Conservation (phyloP, 768 basidiomycete genomes). For the Lactifluus pinguis region DNA sequence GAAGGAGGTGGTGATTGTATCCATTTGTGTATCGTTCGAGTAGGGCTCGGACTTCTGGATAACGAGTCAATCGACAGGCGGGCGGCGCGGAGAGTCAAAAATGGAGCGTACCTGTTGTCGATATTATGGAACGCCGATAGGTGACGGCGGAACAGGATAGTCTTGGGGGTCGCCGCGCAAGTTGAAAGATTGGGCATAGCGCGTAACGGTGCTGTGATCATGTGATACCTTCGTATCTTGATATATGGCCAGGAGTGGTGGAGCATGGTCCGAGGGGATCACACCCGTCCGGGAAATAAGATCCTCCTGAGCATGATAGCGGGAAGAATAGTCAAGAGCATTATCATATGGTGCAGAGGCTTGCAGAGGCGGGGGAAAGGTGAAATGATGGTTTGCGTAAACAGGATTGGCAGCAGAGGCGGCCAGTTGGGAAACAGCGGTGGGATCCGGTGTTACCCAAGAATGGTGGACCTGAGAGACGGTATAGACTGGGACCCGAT, state of each 20-base stretch:
- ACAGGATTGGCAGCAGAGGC: not conserved
- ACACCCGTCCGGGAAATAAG: conserved; percentile 32
- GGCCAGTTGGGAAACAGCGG: conserved; percentile 1
- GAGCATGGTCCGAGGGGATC: conserved; percentile 17
- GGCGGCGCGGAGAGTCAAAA: not conserved
- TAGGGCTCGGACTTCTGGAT: conserved; percentile 4
- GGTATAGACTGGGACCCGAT: not conserved
- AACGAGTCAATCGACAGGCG: conserved; percentile 1
- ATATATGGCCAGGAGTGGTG: conserved; percentile 13
- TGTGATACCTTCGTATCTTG: conserved; percentile 9
- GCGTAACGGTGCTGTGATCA: not conserved
- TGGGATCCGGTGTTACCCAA: not conserved
- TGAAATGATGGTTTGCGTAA: too few relatives aligned
- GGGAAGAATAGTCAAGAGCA: conserved; percentile 34
- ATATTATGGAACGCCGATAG: too few relatives aligned
- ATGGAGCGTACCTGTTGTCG: conserved; percentile 3
- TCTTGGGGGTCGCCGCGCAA: too few relatives aligned
- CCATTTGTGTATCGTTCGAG: conserved; percentile 8
- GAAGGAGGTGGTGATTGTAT: conserved; percentile 7
- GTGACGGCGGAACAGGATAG: too few relatives aligned
- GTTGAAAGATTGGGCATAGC: too few relatives aligned
- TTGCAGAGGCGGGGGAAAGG: too few relatives aligned
- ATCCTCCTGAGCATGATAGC: conserved; percentile 41
- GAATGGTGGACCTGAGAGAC: not conserved
- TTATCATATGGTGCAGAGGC: conserved; percentile 8